These are phyloP conservation scores for Botrytis porri DNA, from an alignment of 2,329 filamentous ascomycete genomes.

Conservation along the genomic window DNA sequence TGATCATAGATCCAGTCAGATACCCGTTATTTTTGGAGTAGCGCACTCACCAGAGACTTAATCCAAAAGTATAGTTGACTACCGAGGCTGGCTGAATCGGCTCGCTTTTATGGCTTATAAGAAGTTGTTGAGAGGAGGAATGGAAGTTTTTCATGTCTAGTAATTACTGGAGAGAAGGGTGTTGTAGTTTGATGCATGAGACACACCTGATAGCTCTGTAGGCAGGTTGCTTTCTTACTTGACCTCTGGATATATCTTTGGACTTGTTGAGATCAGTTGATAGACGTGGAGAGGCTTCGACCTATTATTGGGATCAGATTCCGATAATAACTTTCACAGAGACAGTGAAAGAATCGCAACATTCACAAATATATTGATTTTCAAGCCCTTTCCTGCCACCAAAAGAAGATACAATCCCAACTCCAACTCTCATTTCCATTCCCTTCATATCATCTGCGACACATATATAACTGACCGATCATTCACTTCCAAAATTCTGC, in stretches of 20 bases:
- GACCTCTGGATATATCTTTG: background rate
- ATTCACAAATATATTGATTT: background rate
- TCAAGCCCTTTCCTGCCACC: accelerated
- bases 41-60: no score
- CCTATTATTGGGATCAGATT: background rate
- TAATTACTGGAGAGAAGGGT: no score
- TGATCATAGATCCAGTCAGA: background rate
- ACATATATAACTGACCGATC: background rate
- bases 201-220: background rate
- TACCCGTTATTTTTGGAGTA: background rate
- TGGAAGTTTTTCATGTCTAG: background rate
- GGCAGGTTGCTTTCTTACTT: background rate
- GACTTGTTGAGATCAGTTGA: background rate
- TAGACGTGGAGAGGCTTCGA: background rate
- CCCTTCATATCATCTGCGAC: no score
- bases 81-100: background rate
- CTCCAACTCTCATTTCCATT: background rate
- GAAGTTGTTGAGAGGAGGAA: background rate
- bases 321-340: background rate
- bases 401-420: no score
- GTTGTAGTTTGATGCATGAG: background rate
- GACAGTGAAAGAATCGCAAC: accelerated
- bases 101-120: background rate
- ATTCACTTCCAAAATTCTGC: no score
- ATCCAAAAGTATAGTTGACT: background rate